Percentiles rank a stretch among this genome's conserved stretches.
Conservation (phyloP, 768 basidiomycete species). For the Omphalotus guepiniiformis region DNA sequence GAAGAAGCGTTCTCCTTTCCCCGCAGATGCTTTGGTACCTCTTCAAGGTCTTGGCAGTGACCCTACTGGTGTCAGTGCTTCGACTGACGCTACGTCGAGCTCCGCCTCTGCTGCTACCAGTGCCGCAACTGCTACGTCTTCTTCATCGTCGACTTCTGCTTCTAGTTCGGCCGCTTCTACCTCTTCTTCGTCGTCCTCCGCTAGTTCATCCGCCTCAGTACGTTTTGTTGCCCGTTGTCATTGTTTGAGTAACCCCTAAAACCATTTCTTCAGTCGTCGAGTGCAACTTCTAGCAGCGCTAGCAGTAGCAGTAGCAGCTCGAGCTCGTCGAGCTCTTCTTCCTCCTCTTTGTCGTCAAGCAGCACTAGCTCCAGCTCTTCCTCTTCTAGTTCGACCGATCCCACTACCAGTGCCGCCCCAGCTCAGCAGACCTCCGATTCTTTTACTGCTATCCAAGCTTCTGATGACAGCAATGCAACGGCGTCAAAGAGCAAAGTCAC, state of each 20-base stretch:
- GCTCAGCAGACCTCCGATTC: conserved; percentile 13
- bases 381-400: not conserved
- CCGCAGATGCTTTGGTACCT: conserved; percentile 3
- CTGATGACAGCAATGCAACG: too few species aligned
- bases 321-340: not conserved
- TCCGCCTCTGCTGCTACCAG: conserved; percentile 5
- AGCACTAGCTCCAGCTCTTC: conserved; percentile 1
- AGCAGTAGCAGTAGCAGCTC: conserved; percentile 5
- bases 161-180: conserved; percentile 1
- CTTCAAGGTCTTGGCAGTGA: conserved; percentile 15
- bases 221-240: not conserved
- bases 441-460: conserved; percentile 25
- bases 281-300: not conserved
- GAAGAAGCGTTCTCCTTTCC: conserved; percentile 37
- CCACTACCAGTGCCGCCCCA: conserved; percentile 15
- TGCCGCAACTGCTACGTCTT: conserved; percentile 2
- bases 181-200: conserved; percentile 2
- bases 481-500: conserved; percentile 14
- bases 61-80: conserved; percentile 10
- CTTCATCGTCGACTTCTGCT: conserved; percentile 7
- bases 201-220: conserved; percentile 1
- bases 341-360: not conserved
- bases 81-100: not conserved
- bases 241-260: not conserved
- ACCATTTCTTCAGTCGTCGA: not conserved